These are phyloP conservation scores for Aspergillus versicolor DNA, from an alignment of 2,329 filamentous ascomycete genomes.

Conservation along the genomic window DNA sequence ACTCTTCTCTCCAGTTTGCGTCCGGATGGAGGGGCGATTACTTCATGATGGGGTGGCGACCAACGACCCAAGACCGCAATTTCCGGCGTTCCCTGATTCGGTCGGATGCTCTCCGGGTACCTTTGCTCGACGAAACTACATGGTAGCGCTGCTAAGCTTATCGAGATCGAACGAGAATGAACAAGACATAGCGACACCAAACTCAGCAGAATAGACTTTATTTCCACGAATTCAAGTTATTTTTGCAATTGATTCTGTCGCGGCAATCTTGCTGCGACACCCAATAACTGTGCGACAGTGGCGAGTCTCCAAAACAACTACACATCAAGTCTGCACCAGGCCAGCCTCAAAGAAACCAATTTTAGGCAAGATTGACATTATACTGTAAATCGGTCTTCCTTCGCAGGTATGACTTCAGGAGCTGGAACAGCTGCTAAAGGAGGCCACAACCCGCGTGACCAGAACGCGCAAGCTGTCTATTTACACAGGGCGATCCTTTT, in stretches of 20 bases:
- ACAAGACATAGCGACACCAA: neutral
- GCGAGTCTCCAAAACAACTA: neutral
- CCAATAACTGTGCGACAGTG: neutral
- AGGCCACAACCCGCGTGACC: neutral
- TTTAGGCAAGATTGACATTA: neutral
- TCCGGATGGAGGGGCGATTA: slow-evolving; percentile 5
- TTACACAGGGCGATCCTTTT: neutral
- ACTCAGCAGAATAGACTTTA: neutral
- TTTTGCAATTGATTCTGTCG: neutral
- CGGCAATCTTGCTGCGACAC: neutral
- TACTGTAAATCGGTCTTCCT: neutral
- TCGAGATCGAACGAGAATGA: no score
- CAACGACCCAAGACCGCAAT: neutral
- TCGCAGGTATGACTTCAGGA: neutral
- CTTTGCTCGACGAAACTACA: neutral
- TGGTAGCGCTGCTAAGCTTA: neutral
- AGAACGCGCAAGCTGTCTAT: neutral
- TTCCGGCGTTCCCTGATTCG: neutral
- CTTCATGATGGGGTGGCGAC: slow-evolving; percentile 2
- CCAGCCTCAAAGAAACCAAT: neutral
- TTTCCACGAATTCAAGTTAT: neutral
- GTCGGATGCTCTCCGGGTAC: neutral
- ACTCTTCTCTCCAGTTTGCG: neutral
- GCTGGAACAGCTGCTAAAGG: neutral
- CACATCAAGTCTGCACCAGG: neutral